Conservation (phyloP, 306 rosid species). For the Elaeagnus macrophylla region DNA sequence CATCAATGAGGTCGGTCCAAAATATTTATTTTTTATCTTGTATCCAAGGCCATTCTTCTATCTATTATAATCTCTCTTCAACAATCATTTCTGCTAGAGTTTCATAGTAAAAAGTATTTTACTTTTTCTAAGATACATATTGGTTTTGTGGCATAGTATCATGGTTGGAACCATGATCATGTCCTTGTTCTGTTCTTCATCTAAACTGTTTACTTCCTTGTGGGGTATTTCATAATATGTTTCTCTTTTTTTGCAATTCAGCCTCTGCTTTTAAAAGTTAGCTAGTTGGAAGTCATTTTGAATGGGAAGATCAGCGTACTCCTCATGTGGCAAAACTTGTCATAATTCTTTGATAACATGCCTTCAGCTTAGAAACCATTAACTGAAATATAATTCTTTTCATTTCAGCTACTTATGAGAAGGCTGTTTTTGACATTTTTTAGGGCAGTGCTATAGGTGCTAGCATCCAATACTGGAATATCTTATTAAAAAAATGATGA, state of each 20-base stretch:
- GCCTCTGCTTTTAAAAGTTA: neutral
- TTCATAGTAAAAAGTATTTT: too few relatives aligned
- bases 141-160: too few relatives aligned
- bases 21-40: neutral
- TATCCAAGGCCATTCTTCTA: neutral
- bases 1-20: conserved; percentile 67
- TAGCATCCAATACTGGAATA: too few relatives aligned
- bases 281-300: neutral
- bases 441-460: neutral
- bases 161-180: too few relatives aligned
- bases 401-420: neutral
- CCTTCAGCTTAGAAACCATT: neutral
- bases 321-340: too few relatives aligned
- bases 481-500: too few relatives aligned
- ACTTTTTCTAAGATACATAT: too few relatives aligned
- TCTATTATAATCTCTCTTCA: neutral
- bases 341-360: neutral
- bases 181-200: neutral
- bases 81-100: neutral
- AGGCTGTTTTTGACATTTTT: neutral
- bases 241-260: neutral
- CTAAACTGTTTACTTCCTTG: neutral
- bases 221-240: neutral
- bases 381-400: neutral
- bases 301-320: too few relatives aligned